Conservation (phyloP, 768 basidiomycete species). For the Mycena rebaudengoi region DNA sequence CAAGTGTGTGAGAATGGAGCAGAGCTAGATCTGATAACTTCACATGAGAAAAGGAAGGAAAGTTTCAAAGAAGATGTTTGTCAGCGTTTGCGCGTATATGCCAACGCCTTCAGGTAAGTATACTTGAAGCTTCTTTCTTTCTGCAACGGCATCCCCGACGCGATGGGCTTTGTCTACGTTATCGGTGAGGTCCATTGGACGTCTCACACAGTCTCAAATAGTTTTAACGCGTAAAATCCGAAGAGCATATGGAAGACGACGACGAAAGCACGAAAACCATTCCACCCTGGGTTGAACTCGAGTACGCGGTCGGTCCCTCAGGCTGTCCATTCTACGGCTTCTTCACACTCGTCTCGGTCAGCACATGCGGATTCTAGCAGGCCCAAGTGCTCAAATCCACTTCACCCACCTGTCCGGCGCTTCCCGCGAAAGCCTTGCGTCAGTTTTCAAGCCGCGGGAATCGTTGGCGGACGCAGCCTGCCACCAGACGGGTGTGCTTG, state of each 20-base stretch:
- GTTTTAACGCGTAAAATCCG: slow-evolving; percentile 21
- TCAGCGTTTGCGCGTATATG: too few species aligned
- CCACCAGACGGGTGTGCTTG: slow-evolving; percentile 61
- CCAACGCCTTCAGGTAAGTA: too few species aligned
- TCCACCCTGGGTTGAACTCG: slow-evolving; percentile 92
- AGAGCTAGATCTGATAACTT: too few species aligned
- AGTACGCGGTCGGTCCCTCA: slow-evolving; percentile 73
- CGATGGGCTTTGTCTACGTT: slow-evolving; percentile 64
- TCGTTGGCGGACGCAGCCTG: slow-evolving; percentile 51
- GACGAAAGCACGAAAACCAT: slow-evolving; percentile 75
- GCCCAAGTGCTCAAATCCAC: slow-evolving; percentile 66
- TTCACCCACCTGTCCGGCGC: slow-evolving; percentile 89
- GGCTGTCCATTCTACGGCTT: background rate
- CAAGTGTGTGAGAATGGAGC: too few species aligned
- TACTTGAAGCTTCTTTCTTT: too few species aligned
- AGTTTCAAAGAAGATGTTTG: too few species aligned
- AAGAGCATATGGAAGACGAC: slow-evolving; percentile 97
- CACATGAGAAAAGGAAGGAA: too few species aligned
- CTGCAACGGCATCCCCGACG: background rate
- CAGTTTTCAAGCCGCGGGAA: slow-evolving; percentile 36
- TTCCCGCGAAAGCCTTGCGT: slow-evolving; percentile 64
- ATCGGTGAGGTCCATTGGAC: slow-evolving; percentile 52
- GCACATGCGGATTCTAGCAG: slow-evolving; percentile 89
- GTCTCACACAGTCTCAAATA: background rate
- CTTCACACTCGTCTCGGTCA: slow-evolving; percentile 36